phyloP scores from a whole-genome alignment of 1,139 yeast species.

The Candida sp. region DNA sequence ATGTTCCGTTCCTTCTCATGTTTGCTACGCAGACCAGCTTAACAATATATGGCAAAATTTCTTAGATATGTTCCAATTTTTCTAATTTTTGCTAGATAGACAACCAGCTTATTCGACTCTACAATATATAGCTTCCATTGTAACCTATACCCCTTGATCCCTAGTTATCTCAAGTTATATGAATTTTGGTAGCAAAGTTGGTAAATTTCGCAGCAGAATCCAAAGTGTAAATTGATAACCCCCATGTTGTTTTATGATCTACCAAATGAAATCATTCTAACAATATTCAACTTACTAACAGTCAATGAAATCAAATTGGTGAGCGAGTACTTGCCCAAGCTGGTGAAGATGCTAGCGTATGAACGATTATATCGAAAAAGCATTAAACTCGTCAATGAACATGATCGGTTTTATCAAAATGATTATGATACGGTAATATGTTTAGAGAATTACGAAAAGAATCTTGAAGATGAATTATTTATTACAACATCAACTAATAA shows the following conservation, averaged over 20 bases:
- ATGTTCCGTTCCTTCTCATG: too few relatives aligned
- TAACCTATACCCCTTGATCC: too few relatives aligned
- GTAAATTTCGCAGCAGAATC: too few relatives aligned
- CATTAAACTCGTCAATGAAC: slow-evolving; percentile 13
- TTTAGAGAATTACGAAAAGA: slow-evolving; percentile 12
- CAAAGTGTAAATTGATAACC: too few relatives aligned
- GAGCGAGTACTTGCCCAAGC: slow-evolving; percentile 9
- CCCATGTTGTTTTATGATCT: slow-evolving; percentile 7
- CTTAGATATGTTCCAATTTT: too few relatives aligned
- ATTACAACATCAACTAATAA: slow-evolving; percentile 19
- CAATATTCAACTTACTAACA: slow-evolving; percentile 17
- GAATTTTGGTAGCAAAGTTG: too few relatives aligned
- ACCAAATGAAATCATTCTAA: slow-evolving; percentile 24
- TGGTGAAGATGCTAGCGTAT: slow-evolving; percentile 10
- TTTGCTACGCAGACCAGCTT: too few relatives aligned
- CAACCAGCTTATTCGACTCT: too few relatives aligned
- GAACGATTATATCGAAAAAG: slow-evolving; percentile 21
- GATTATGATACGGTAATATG: slow-evolving; percentile 12
- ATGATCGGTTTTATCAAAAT: slow-evolving; percentile 4
- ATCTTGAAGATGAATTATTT: slow-evolving; percentile 11
- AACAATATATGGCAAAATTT: too few relatives aligned
- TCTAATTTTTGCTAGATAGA: too few relatives aligned
- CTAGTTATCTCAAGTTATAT: too few relatives aligned
- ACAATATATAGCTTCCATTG: too few relatives aligned
- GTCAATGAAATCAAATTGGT: slow-evolving; percentile 18